Evolutionary conservation across 495 filamentous ascomycete species (phyloP), one percentile per base, ranked within the genome.

Genomic region (Emericellopsis terricola): DNA sequence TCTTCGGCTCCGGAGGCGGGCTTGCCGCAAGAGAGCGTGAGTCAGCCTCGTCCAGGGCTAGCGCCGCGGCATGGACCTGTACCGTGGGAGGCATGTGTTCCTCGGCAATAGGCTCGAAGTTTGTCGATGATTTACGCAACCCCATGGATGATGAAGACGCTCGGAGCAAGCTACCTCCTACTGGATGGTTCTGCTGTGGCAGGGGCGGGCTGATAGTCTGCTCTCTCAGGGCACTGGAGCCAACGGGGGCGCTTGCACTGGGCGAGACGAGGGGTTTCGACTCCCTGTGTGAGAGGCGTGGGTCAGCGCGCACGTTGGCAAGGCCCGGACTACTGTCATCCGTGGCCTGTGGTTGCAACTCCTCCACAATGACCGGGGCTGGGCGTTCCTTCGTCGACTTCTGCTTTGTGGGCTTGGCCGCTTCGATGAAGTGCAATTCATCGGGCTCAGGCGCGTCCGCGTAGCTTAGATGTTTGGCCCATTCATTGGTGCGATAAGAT

Each of bases 401-500:
- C 40, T 3, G 41, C 15, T 17, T 57, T 52, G 0, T 45, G 37
- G 3, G 43, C 30, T 26, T 26, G 6, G 23, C 6, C 23, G 23
- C 23, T 26, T 26, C 56, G 19, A 58, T 48, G 5, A 60, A 29
- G 19, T 64, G 52, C 8, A 80, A 49, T 1, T 65, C 61, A 10
- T 87, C 80, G 4, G 71, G 44, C n/a, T 80, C 74, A 16, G 83
- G 85, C 3, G 53, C 56, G 13, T 94, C 87, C 3, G 87, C 87
- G 28, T 64, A 55, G 19, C 73, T 69, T 14, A 92, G 57, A 52
- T 94, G 83, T 46, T 94, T 94, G 1, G 86, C 84, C 87, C 87
- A 96, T 57, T 96, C 86, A 43, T 93, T 92, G 4, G 85, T 94
- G 30, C 87, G 71, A 44, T 89, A 94, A 0, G 76, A 79, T 46